A percentile compares a stretch with the other conserved stretches of the same genome.
Conservation (phyloP, 1,139 yeast genomes). For the Taiozyma onychis region DNA sequence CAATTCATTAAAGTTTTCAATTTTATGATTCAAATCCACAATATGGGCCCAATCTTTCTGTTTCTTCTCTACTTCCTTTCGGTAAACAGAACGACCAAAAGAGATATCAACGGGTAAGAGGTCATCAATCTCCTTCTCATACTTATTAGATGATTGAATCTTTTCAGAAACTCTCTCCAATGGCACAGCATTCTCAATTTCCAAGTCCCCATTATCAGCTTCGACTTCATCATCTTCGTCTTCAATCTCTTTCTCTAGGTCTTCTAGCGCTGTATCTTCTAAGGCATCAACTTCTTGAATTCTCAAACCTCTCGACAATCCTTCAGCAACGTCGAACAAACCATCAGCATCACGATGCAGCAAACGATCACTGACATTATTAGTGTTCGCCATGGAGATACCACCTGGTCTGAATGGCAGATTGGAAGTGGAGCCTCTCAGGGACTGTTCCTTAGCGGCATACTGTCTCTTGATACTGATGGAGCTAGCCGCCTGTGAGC, state of each 20-base stretch:
- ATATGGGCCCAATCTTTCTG: constrained; percentile 87
- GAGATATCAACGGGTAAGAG: constrained; percentile 64
- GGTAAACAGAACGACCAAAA: constrained; percentile 36
- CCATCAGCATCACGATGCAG: constrained; percentile 72
- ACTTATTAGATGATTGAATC: constrained; percentile 4
- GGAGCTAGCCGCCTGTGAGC: constrained; percentile 61
- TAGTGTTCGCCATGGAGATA: constrained; percentile 34
- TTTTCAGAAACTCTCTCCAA: background rate
- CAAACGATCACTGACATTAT: constrained; percentile 23
- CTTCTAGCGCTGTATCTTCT: constrained; percentile 1
- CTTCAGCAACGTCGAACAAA: constrained; percentile 77
- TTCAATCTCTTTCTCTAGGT: constrained; percentile 14
- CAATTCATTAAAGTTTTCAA: constrained; percentile 78
- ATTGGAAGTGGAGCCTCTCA: constrained; percentile 67
- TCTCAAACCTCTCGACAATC: constrained; percentile 65
- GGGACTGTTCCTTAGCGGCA: constrained; percentile 53
- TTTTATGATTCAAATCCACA: constrained; percentile 77
- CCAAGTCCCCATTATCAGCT: constrained; percentile 1
- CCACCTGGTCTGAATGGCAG: constrained; percentile 97
- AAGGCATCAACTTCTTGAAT: constrained; percentile 4
- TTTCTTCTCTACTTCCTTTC: constrained; percentile 22
- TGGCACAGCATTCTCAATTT: constrained; percentile 1
- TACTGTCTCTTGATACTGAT: constrained; percentile 67
- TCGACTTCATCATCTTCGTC: constrained; percentile 21
- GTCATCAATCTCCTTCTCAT: constrained; percentile 55